Conservation (phyloP, 2,329 filamentous ascomycete species). For the Cercospora citrullina region DNA sequence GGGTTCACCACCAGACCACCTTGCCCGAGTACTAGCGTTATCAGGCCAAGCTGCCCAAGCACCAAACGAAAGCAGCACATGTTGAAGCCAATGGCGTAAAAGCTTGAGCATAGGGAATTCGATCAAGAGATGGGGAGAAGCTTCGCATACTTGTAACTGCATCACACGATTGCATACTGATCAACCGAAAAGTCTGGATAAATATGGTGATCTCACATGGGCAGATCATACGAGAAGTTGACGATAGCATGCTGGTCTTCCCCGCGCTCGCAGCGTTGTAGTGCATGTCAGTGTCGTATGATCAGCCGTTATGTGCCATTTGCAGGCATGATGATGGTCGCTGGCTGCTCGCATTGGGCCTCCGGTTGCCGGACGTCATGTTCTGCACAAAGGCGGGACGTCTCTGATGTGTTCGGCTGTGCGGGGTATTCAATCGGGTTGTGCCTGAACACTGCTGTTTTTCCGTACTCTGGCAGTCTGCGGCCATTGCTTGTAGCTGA, state of each 20-base stretch:
- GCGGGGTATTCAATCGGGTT: background rate
- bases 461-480: background rate
- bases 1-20: constrained; percentile 36
- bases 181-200: background rate
- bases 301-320: background rate
- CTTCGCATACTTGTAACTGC: constrained; percentile 25
- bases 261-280: constrained; percentile 7
- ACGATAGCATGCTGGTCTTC: background rate
- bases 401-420: background rate
- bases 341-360: background rate
- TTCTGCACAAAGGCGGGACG: background rate
- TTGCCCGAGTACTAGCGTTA: constrained; percentile 26
- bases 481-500: background rate
- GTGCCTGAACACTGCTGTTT: background rate
- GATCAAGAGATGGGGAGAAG: background rate
- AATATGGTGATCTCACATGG: background rate
- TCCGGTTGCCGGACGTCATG: background rate
- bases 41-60: constrained; percentile 16
- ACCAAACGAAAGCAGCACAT: background rate
- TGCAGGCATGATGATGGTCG: background rate
- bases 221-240: background rate
- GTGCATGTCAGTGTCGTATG: background rate
- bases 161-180: background rate
- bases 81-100: background rate
- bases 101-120: background rate